Conservation (phyloP, 129 eudicot species). For the Lactuca sativa region DNA sequence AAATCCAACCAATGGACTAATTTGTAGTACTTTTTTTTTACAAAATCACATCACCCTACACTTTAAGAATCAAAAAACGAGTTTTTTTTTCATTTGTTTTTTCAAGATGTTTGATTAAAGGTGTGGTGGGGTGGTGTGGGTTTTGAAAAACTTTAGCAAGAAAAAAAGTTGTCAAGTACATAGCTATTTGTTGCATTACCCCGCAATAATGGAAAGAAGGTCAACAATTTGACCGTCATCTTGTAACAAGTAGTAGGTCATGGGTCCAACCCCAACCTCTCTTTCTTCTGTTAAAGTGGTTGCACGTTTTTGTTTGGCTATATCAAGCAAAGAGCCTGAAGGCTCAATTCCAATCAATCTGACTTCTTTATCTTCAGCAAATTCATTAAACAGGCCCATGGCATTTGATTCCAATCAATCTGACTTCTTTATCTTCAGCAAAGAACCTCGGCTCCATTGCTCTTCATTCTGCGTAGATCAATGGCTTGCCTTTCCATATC, state of each 20-base stretch:
- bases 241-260: slow-evolving; percentile 86
- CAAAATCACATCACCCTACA: slow-evolving; percentile 28
- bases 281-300: slow-evolving; percentile 77
- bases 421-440: slow-evolving; percentile 25
- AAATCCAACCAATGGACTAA: not conserved
- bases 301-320: slow-evolving; percentile 73
- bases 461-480: slow-evolving; percentile 82
- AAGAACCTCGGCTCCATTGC: slow-evolving; percentile 94
- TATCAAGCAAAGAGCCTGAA: slow-evolving; percentile 81
- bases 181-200: slow-evolving; percentile 39
- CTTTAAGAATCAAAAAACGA: too few relatives aligned
- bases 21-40: too few relatives aligned
- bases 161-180: slow-evolving; percentile 43
- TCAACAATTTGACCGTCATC: slow-evolving; percentile 93
- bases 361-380: slow-evolving; percentile 78
- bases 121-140: slow-evolving; percentile 77
- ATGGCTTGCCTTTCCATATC: slow-evolving; percentile 92
- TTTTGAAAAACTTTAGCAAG: slow-evolving; percentile 48
- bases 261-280: slow-evolving; percentile 97
- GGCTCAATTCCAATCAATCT: slow-evolving; percentile 92
- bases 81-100: too few relatives aligned
- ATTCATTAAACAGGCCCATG: slow-evolving; percentile 53
- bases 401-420: slow-evolving; percentile 54
- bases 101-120: too few relatives aligned
- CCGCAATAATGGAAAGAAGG: slow-evolving; percentile 93